phyloP scores from a whole-genome alignment of 495 filamentous ascomycete genomes.

The Annulohypoxylon maeteangense region DNA sequence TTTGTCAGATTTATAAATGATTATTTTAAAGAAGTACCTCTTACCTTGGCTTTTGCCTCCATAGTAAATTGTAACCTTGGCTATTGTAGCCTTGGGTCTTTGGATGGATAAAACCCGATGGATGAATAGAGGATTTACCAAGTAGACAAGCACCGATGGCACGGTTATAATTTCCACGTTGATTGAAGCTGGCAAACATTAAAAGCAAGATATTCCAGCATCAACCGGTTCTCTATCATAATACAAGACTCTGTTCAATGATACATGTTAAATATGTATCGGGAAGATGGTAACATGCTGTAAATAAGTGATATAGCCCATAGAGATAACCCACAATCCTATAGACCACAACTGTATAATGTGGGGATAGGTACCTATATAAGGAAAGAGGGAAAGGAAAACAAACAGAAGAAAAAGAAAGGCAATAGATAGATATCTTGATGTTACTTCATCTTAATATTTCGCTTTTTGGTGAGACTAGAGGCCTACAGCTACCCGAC shows the following conservation, averaged over 20 bases:
- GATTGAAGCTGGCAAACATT: slow-evolving; percentile 15
- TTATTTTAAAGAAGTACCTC: neutral
- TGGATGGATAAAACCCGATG: neutral
- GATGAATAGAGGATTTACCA: neutral
- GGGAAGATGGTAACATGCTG: slow-evolving; percentile 13
- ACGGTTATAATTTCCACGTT: slow-evolving; percentile 10
- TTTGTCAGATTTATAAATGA: slow-evolving; percentile 43
- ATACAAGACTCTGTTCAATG: slow-evolving; percentile 11
- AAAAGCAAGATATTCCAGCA: slow-evolving; percentile 9
- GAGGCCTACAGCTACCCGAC: slow-evolving; percentile 16
- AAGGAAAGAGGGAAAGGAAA: slow-evolving; percentile 8
- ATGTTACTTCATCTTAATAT: slow-evolving; percentile 16
- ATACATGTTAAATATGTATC: slow-evolving; percentile 4
- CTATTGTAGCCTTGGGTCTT: slow-evolving; percentile 9
- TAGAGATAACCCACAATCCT: slow-evolving; percentile 15
- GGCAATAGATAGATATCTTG: neutral
- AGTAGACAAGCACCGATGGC: neutral
- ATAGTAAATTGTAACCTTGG: slow-evolving; percentile 37
- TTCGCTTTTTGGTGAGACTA: slow-evolving; percentile 7
- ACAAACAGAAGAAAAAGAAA: neutral
- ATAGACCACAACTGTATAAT: slow-evolving; percentile 12
- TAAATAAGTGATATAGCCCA: slow-evolving; percentile 22
- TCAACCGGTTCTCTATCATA: neutral
- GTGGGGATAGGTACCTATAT: slow-evolving; percentile 4
- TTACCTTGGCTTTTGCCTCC: slow-evolving; percentile 58